phyloP scores from a whole-genome alignment of 805 yeast species.

The Hanseniaspora taiwanica region DNA sequence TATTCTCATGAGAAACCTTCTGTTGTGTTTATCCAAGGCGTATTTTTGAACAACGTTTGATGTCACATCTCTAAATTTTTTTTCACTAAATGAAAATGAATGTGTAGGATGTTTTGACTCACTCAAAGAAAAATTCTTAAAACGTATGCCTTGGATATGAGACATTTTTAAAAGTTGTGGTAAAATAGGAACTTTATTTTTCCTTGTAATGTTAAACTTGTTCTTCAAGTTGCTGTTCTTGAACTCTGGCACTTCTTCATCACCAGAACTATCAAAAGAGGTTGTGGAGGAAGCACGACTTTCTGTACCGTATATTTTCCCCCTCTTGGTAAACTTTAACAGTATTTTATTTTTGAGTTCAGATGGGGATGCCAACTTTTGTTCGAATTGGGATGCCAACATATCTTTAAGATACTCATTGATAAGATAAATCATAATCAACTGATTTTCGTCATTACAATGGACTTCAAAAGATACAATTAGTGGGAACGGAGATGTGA shows the following conservation, averaged over 20 bases:
- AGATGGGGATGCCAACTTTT: constrained; percentile 55
- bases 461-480: constrained; percentile 77
- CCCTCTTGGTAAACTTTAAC: constrained; percentile 61
- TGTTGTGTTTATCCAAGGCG: constrained; percentile 65
- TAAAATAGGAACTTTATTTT: constrained; percentile 12
- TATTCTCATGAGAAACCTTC: constrained; percentile 60
- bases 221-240: constrained; percentile 2
- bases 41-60: constrained; percentile 43
- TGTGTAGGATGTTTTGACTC: constrained; percentile 73
- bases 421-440: constrained; percentile 39
- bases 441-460: constrained; percentile 59
- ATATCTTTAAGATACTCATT: constrained; percentile 45
- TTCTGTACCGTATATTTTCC: constrained; percentile 1
- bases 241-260: constrained; percentile 16
- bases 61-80: constrained; percentile 45
- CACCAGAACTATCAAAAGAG: constrained; percentile 30
- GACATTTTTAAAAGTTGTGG: constrained; percentile 17
- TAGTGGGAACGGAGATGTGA: constrained; percentile 75
- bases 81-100: constrained; percentile 78
- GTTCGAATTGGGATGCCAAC: constrained; percentile 25
- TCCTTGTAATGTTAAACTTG: constrained; percentile 4
- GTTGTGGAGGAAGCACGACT: constrained; percentile 14
- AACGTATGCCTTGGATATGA: constrained; percentile 54
- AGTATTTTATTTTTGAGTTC: constrained; percentile 58
- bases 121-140: constrained; percentile 71